Conservation (phyloP, 768 basidiomycete genomes). For the Terana coerulea region DNA sequence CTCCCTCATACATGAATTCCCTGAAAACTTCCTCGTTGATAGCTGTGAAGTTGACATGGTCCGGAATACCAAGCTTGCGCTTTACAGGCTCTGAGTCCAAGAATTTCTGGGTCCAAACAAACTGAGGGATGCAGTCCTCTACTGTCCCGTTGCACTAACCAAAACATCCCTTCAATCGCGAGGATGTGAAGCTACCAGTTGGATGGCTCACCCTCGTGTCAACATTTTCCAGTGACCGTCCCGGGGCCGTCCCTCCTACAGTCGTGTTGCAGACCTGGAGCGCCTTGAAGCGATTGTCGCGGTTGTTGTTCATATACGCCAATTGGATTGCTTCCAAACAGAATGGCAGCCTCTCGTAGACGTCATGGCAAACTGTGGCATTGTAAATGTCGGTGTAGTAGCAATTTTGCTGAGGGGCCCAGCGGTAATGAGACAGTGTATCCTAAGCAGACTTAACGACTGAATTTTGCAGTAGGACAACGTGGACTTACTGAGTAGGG, state of each 20-base stretch:
- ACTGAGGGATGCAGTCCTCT: background rate
- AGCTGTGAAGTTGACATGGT: background rate
- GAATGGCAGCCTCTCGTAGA: background rate
- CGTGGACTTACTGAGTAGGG: conserved; percentile 12
- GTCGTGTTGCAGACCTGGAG: background rate
- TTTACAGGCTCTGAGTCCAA: background rate
- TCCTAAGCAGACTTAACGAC: conserved; percentile 17
- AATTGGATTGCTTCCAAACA: conserved; percentile 1
- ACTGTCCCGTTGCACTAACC: background rate
- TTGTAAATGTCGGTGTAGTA: conserved; percentile 9
- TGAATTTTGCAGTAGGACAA: background rate
- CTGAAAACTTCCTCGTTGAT: background rate
- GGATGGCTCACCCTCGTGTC: background rate
- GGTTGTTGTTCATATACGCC: background rate
- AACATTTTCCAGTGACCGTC: background rate
- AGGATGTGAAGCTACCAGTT: too few relatives aligned
- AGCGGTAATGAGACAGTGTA: conserved; percentile 22
- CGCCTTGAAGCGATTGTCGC: background rate
- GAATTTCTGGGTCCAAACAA: background rate
- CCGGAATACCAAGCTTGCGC: background rate
- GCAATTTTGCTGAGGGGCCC: conserved; percentile 29
- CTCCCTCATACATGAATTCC: background rate
- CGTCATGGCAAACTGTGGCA: background rate
- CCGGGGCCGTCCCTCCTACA: background rate
- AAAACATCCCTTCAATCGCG: background rate